Evolutionary conservation across 2,329 filamentous ascomycete genomes (phyloP).

Genomic region (Podosphaera fusca): DNA sequence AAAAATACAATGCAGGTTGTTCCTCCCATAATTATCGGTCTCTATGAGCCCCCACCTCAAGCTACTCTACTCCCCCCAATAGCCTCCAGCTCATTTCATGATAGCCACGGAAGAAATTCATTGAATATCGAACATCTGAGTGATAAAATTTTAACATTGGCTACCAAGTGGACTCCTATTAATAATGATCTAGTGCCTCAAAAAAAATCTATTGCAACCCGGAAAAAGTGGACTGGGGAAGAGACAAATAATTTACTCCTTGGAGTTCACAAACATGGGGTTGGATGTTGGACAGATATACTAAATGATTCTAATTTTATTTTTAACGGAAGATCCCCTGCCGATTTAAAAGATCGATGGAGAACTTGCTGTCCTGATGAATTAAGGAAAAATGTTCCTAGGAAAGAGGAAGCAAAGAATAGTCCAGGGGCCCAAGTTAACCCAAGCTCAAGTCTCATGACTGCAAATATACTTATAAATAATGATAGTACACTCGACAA

Average conservation of each 20-base stretch:
- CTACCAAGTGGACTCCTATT: neutral
- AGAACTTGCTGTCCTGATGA: slow-evolving; percentile 41
- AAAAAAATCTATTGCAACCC: slow-evolving; percentile 15
- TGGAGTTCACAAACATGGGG: slow-evolving; percentile 37
- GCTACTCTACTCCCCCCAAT: slow-evolving; percentile 41
- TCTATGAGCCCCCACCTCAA: slow-evolving; percentile 34
- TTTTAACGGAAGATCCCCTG: slow-evolving; percentile 37
- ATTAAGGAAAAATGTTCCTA: slow-evolving; percentile 20
- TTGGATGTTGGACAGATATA: slow-evolving; percentile 43
- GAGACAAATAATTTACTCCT: slow-evolving; percentile 39
- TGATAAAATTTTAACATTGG: slow-evolving; percentile 5
- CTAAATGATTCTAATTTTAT: slow-evolving; percentile 34
- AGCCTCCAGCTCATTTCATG: slow-evolving; percentile 30
- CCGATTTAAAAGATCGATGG: slow-evolving; percentile 42
- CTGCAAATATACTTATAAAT: slow-evolving; percentile 29
- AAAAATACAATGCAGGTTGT: slow-evolving; percentile 31
- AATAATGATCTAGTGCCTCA: neutral
- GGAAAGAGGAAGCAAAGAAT: slow-evolving; percentile 1
- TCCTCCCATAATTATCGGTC: slow-evolving; percentile 41
- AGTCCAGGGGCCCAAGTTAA: slow-evolving; percentile 12
- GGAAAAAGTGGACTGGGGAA: slow-evolving; percentile 40
- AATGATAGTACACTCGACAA: slow-evolving; percentile 7
- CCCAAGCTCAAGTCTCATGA: slow-evolving; percentile 25
- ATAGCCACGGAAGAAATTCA: slow-evolving; percentile 21
- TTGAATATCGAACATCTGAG: slow-evolving; percentile 13